Evolutionary conservation across 1,284 basidiomycete genomes (phyloP), one percentile per base, ranked within the genome.

Genomic region (Fistulina hepatica): DNA sequence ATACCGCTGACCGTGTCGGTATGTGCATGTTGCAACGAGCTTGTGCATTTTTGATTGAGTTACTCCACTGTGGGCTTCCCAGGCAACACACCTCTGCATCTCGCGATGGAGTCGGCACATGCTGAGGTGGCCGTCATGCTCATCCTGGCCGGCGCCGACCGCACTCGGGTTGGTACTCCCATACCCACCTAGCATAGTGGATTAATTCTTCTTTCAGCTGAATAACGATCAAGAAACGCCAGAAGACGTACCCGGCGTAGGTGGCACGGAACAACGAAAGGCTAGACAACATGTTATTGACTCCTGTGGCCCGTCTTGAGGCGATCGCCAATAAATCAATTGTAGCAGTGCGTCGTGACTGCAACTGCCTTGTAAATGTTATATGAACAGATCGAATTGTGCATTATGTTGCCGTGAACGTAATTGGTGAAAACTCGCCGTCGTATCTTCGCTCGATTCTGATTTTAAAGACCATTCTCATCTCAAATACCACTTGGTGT

Each of bases 81-180:
- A 84, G 91, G 91, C 33, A 93, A 95, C 54, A 94, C 92, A 1
- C 89, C 92, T 2, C 65, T 97, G n/a, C 92, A 97, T 65, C 75
- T 97, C 28, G 91, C 92, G 5, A 81, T 97, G 76, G 92, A 97
- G 54, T 91, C 84, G 40, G 92, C 80, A 6, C 86, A 95, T 53
- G 92, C 86, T 19, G 81, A 89, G 55, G 83, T 79, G 5, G 92
- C 91, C 5, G 85, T 91, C 2, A 61, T 81, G 33, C 68, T 97
- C 35, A 92, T 97, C 42, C 86, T 93, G 55, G 91, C 89, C 30
- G 92, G 92, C 12, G 91, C 91, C 6, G 92, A 95, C 65, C 77
- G 92, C 22, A 73, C 73, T 46, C 70, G 88, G 51, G 89, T 92
- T 58, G 55, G 85, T 55, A 38, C 40, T 48, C 45, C 44, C 45